phyloP scores from a whole-genome alignment of 257 asterid species.

The Nicotiana benthamiana region DNA sequence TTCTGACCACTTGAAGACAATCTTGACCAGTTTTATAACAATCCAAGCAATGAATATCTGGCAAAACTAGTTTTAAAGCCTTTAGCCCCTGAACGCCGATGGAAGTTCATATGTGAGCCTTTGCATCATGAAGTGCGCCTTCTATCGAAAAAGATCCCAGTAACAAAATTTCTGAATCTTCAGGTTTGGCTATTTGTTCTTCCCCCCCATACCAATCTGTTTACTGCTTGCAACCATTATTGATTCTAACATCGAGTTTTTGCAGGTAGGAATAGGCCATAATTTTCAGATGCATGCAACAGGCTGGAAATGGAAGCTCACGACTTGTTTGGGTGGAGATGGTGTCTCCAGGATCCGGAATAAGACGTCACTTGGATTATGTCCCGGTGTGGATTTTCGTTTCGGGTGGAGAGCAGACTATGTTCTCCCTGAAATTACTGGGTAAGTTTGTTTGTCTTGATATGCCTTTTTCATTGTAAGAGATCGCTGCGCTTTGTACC shows the following conservation, averaged over 20 bases:
- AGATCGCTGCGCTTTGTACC: neutral
- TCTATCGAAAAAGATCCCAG: slow-evolving; percentile 85
- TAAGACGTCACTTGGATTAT: slow-evolving; percentile 79
- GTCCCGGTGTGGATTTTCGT: slow-evolving; percentile 87
- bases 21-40: slow-evolving; percentile 53
- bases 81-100: slow-evolving; percentile 60
- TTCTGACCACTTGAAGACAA: neutral
- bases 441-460: slow-evolving; percentile 35
- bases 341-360: slow-evolving; percentile 72
- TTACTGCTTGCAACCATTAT: neutral
- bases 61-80: slow-evolving; percentile 91
- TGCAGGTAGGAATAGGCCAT: slow-evolving; percentile 94
- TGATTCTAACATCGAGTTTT: neutral
- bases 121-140: slow-evolving; percentile 77
- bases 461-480: neutral
- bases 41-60: slow-evolving; percentile 76
- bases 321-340: slow-evolving; percentile 83
- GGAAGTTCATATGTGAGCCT: slow-evolving; percentile 87
- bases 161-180: slow-evolving; percentile 80
- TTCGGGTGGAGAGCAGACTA: slow-evolving; percentile 97
- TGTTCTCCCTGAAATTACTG: slow-evolving; percentile 83
- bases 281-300: slow-evolving; percentile 79
- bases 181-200: slow-evolving; percentile 45
- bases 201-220: neutral
- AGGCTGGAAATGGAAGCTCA: slow-evolving; percentile 97